These are phyloP conservation scores for Oenanthe sinensis DNA, from an alignment of 129 eudicot genomes.

Conservation along the genomic window DNA sequence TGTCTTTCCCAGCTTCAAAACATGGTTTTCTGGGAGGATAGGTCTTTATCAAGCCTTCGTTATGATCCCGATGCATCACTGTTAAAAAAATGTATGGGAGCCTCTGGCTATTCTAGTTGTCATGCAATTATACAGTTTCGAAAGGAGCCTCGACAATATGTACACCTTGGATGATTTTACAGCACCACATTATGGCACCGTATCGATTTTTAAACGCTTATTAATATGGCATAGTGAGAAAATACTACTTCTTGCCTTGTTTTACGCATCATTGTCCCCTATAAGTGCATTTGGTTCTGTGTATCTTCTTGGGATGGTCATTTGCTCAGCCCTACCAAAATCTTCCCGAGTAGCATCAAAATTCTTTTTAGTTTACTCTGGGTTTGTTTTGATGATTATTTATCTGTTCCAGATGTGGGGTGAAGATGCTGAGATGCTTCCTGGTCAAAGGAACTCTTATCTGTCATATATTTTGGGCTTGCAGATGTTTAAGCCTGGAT, in stretches of 20 bases:
- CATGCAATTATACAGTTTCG: conserved; percentile 43
- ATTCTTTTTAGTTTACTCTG: conserved; percentile 34
- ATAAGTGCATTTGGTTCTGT: conserved; percentile 44
- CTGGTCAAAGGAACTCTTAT: conserved; percentile 26
- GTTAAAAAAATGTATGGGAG: conserved; percentile 30
- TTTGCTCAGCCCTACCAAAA: conserved; percentile 38
- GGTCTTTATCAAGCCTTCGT: conserved; percentile 33
- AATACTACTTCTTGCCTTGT: conserved; percentile 34
- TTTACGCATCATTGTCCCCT: conserved; percentile 42
- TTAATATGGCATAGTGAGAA: conserved; percentile 51
- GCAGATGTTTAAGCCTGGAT: conserved; percentile 29
- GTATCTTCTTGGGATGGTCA: conserved; percentile 41
- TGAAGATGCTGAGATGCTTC: conserved; percentile 29
- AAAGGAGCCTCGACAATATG: conserved; percentile 38
- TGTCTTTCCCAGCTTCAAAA: conserved; percentile 27
- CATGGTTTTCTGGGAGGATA: conserved; percentile 28
- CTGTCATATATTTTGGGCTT: conserved; percentile 35
- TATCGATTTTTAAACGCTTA: conserved; percentile 35
- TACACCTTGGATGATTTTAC: conserved; percentile 17
- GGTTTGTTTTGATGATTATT: conserved; percentile 34
- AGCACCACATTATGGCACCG: conserved; percentile 15
- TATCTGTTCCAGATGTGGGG: conserved; percentile 54
- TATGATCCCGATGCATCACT: conserved; percentile 36
- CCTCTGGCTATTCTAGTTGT: conserved; percentile 38
- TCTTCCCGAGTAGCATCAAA: conserved; percentile 41